Percentiles rank a stretch among this genome's conserved stretches.
phyloP scores from a whole-genome alignment of 805 yeast species.

The Saturnispora dispora region DNA sequence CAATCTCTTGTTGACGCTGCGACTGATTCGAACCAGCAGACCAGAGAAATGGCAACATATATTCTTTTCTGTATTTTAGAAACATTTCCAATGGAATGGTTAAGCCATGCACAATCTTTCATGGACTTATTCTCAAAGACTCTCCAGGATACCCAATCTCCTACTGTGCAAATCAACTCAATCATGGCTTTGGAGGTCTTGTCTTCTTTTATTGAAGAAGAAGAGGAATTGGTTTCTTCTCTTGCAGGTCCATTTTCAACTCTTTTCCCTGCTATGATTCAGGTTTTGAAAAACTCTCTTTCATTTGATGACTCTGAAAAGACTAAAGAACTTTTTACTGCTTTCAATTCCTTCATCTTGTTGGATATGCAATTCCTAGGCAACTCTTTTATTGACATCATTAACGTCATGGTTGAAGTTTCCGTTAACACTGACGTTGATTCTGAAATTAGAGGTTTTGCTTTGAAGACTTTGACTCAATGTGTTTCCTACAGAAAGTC shows the following conservation, averaged over 20 bases:
- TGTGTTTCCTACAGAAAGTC: conserved; percentile 73
- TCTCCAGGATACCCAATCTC: conserved; percentile 50
- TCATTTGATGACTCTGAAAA: conserved; percentile 60
- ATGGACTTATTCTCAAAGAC: conserved; percentile 63
- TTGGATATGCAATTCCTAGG: conserved; percentile 75
- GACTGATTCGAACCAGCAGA: conserved; percentile 36
- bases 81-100: conserved; percentile 49
- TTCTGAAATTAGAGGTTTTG: conserved; percentile 74
- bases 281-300: conserved; percentile 68
- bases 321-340: conserved; percentile 71
- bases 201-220: conserved; percentile 58
- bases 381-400: conserved; percentile 56
- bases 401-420: conserved; percentile 68
- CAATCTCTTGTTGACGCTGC: conserved; percentile 64
- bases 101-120: conserved; percentile 54
- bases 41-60: conserved; percentile 78
- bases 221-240: conserved; percentile 35
- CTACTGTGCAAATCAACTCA: conserved; percentile 73
- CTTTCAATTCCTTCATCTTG: conserved; percentile 69
- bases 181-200: conserved; percentile 72
- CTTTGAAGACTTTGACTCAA: conserved; percentile 75
- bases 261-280: conserved; percentile 71
- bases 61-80: conserved; percentile 73
- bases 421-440: conserved; percentile 58
- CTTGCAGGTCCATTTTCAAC: conserved; percentile 43